A percentile compares a stretch with the other conserved stretches of the same genome.
Evolutionary conservation across 148 eudicot species (phyloP).

Genomic region (Rhododendron williamsianum): DNA sequence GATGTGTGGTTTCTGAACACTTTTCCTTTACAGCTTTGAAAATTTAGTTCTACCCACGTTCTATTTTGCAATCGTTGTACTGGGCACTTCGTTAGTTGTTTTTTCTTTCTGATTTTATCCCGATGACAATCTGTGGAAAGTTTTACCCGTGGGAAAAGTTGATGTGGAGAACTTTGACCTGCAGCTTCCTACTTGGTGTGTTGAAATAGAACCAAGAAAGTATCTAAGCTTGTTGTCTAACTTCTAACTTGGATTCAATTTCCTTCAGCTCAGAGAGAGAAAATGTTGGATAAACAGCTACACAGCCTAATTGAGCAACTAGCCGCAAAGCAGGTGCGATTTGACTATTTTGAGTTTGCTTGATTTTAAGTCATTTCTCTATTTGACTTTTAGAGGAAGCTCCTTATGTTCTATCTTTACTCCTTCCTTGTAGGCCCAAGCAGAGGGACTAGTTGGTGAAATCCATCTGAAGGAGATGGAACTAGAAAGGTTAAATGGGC

Average conservation of each 20-base stretch:
- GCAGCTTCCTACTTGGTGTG: neutral
- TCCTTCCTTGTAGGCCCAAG: constrained; percentile 61
- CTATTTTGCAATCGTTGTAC: neutral
- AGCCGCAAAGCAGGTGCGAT: constrained; percentile 74
- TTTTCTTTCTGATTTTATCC: neutral
- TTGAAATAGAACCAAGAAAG: neutral
- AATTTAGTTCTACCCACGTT: neutral
- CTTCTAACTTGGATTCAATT: constrained; percentile 8
- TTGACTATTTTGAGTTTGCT: neutral
- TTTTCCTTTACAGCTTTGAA: neutral
- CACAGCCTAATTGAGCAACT: constrained; percentile 92
- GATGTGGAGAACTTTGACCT: neutral
- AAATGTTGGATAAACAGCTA: constrained; percentile 86
- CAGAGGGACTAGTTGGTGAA: constrained; percentile 74
- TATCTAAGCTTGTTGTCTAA: constrained; percentile 1
- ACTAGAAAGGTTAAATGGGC: constrained; percentile 63
- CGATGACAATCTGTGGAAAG: neutral
- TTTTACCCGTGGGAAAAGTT: neutral
- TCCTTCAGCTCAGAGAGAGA: constrained; percentile 85
- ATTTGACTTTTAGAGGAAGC: neutral
- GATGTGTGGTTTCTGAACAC: neutral
- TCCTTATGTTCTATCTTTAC: neutral
- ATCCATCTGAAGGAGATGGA: constrained; percentile 83
- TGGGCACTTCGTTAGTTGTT: neutral
- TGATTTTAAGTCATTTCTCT: neutral